phyloP scores from a whole-genome alignment of 2,329 filamentous ascomycete species.

The Aspergillus hortae region DNA sequence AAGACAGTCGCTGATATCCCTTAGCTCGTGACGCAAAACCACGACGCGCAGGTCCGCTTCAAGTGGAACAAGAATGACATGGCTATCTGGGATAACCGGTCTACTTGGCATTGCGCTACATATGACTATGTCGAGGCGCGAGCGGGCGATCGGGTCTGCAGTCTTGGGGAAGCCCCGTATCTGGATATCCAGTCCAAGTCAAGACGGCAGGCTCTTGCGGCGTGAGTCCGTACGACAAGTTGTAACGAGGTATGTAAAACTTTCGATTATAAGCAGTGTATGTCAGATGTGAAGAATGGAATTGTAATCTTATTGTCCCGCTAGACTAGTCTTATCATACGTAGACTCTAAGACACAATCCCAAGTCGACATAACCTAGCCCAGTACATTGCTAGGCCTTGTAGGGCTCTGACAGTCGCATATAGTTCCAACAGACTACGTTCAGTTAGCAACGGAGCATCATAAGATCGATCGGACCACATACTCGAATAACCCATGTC shows the following conservation, averaged over 20 bases:
- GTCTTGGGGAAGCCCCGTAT: conserved; percentile 52
- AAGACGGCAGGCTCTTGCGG: conserved; percentile 34
- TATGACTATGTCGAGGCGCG: conserved; percentile 36
- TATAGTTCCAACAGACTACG: conserved; percentile 55
- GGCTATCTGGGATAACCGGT: conserved; percentile 22
- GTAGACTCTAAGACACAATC: neutral
- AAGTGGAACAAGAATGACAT: conserved; percentile 50
- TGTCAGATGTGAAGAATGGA: too few species aligned
- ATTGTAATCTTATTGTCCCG: too few species aligned
- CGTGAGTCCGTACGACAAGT: neutral
- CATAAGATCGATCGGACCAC: conserved; percentile 28
- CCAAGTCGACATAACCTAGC: neutral
- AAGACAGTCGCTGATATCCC: neutral
- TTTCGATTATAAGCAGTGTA: neutral
- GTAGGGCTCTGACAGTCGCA: conserved; percentile 44
- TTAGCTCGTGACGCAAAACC: conserved; percentile 42
- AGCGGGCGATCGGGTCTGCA: conserved; percentile 48
- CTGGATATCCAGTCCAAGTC: conserved; percentile 42
- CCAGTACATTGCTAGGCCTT: conserved; percentile 8
- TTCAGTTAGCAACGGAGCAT: conserved; percentile 1
- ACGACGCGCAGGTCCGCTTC: conserved; percentile 50
- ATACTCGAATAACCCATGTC: conserved; percentile 64
- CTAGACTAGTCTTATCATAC: too few species aligned
- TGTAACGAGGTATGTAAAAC: neutral
- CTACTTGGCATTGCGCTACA: conserved; percentile 44